Evolutionary conservation across 202 grass and related monocot genomes (phyloP), one percentile per base, ranked within the genome.

Genomic region (Cymbopogon flexuosus): DNA sequence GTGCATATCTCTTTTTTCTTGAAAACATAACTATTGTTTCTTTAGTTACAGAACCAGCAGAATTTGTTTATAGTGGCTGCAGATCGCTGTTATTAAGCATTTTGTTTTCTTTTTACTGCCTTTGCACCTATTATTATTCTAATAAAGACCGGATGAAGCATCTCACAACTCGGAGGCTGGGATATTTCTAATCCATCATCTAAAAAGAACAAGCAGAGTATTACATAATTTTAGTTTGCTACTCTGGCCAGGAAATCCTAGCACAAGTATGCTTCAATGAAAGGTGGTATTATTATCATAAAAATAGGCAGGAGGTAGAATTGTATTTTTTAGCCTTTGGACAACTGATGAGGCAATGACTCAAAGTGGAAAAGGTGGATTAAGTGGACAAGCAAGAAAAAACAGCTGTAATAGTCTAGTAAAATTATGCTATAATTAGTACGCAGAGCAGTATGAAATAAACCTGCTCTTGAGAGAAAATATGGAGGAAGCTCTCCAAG

Each of bases 391-490:
- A 33, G n/a, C 72, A 72, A 19, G 62, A 23, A 13, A 73, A 30
- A 37, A 71, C 1, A 15, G 2, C 80, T 18, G 18, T 34, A 75
- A 83, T 3, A 46, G 15, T 46, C 2, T 22, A 56, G 58, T 16
- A 82, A 57, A 57, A 59, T 47, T 78, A 37, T 58, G 12, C n/a
- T 71, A 3, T 8, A 77, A 3, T 40, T 69, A 30, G 51, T 6
- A 41, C 56, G 11, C 10, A 88, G 78, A 89, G 40, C 37, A 67
- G 23, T 75, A 70, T 41, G n/a, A 39, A 80, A 16, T 4, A 57
- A 87, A 99, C 96, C 96, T 90, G 92, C 88, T 99, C 88, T 91
- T 75, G 96, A 93, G 39, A 99, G 87, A 77, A 99, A 99, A 88
- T 95, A 99, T 52, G 96, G 96, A 88, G 96, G 96, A 81, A 99